Conservation (phyloP, 2,329 filamentous ascomycete genomes). For the Penicillium palitans region DNA sequence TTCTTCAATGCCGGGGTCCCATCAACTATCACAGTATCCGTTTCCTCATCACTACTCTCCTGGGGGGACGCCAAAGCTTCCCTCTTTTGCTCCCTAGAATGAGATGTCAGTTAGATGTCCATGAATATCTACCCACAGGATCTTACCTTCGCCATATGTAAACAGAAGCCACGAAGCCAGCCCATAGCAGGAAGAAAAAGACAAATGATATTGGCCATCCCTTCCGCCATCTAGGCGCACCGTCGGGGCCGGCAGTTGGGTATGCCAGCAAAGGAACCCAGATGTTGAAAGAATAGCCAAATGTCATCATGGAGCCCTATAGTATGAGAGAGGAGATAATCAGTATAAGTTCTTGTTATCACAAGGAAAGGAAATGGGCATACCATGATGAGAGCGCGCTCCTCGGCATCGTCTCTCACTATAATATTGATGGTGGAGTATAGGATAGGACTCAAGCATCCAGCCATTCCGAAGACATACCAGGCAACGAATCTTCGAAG, state of each 20-base stretch:
- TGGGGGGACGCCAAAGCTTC: neutral
- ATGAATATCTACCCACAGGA: neutral
- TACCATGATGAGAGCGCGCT: constrained; percentile 41
- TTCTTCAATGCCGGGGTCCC: neutral
- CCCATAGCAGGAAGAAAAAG: constrained; percentile 50
- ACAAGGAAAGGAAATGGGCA: neutral
- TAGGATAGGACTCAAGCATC: constrained; percentile 45
- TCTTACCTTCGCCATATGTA: constrained; percentile 23
- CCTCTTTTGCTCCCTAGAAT: constrained; percentile 10
- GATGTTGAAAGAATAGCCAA: constrained; percentile 50
- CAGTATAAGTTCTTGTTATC: neutral
- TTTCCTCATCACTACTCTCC: constrained; percentile 14
- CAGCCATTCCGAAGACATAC: constrained; percentile 44
- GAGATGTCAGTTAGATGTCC: neutral
- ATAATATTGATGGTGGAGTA: constrained; percentile 49
- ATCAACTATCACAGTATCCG: constrained; percentile 16
- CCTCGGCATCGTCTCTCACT: constrained; percentile 43
- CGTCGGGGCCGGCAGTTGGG: constrained; percentile 44
- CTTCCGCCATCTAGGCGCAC: constrained; percentile 51
- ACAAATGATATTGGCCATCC: constrained; percentile 52
- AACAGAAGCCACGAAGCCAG: constrained; percentile 25
- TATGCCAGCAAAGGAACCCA: constrained; percentile 49
- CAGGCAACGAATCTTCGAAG: constrained; percentile 42
- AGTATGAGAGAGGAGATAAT: neutral
- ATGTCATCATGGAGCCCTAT: constrained; percentile 50